These are phyloP conservation scores for Nemania bipapillata DNA, from an alignment of 2,329 filamentous ascomycete genomes.

Conservation along the genomic window DNA sequence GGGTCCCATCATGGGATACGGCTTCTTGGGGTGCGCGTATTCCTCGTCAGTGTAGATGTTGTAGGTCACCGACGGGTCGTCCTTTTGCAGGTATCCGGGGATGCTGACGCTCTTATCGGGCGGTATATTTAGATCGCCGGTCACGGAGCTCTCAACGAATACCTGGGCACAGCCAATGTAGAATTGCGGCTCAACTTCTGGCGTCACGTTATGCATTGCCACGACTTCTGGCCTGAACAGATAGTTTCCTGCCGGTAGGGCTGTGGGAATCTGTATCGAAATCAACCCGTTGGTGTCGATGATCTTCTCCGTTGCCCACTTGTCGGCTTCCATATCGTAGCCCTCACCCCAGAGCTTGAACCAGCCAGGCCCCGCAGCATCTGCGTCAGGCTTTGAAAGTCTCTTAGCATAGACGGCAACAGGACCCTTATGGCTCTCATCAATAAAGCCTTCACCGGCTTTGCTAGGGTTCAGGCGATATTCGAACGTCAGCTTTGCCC, in stretches of 20 bases:
- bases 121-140: conserved; percentile 60
- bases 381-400: conserved; percentile 59
- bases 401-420: conserved; percentile 79
- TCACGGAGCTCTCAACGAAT: conserved; percentile 58
- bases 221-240: conserved; percentile 75
- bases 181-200: conserved; percentile 70
- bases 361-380: conserved; percentile 72
- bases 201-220: conserved; percentile 70
- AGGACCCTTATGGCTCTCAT: conserved; percentile 65
- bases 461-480: conserved; percentile 70
- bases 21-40: conserved; percentile 54
- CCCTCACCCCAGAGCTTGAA: conserved; percentile 80
- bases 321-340: conserved; percentile 63
- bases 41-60: conserved; percentile 66
- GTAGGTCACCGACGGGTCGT: conserved; percentile 67
- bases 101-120: conserved; percentile 66
- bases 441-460: conserved; percentile 64
- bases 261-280: conserved; percentile 69
- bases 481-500: conserved; percentile 71
- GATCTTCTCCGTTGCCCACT: conserved; percentile 77
- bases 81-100: conserved; percentile 69
- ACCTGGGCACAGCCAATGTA: conserved; percentile 78
- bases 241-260: conserved; percentile 73
- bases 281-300: conserved; percentile 71
- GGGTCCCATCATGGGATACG: conserved; percentile 69